Evolutionary conservation across 202 grass and related monocot genomes (phyloP).

Genomic region (Digitaria exilis): DNA sequence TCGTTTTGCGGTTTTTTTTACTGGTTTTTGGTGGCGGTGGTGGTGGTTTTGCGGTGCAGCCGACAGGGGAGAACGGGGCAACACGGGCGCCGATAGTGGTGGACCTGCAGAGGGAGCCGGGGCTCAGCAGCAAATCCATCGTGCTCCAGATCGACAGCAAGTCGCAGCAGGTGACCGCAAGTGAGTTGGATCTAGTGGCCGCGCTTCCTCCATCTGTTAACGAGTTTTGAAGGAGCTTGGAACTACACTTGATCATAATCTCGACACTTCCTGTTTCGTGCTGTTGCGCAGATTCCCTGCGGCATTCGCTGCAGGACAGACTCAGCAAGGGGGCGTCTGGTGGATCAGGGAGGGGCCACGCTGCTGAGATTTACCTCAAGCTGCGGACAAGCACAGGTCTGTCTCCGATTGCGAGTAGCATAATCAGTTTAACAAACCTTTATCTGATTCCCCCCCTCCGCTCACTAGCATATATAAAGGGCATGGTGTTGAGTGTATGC

Average conservation of each 20-base stretch:
- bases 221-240: background rate
- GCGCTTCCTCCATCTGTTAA: slow-evolving; percentile 14
- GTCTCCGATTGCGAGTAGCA: background rate
- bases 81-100: slow-evolving; percentile 79
- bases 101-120: slow-evolving; percentile 71
- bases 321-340: slow-evolving; percentile 56
- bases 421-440: background rate
- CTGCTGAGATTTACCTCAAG: slow-evolving; percentile 64
- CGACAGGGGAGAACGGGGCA: slow-evolving; percentile 88
- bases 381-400: slow-evolving; percentile 75
- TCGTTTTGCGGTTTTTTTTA: background rate
- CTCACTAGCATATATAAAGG: slow-evolving; percentile 14
- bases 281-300: slow-evolving; percentile 50
- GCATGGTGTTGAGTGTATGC: background rate
- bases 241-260: background rate
- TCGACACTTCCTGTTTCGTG: background rate
- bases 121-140: slow-evolving; percentile 73
- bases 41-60: slow-evolving; percentile 43
- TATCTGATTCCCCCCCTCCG: background rate
- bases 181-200: slow-evolving; percentile 55
- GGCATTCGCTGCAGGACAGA: slow-evolving; percentile 72
- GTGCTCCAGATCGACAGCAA: slow-evolving; percentile 87
- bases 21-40: slow-evolving; percentile 19
- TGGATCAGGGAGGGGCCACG: slow-evolving; percentile 45
- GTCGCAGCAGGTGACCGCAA: slow-evolving; percentile 77